Conservation (phyloP, 768 basidiomycete species). For the Auricularia sp. region DNA sequence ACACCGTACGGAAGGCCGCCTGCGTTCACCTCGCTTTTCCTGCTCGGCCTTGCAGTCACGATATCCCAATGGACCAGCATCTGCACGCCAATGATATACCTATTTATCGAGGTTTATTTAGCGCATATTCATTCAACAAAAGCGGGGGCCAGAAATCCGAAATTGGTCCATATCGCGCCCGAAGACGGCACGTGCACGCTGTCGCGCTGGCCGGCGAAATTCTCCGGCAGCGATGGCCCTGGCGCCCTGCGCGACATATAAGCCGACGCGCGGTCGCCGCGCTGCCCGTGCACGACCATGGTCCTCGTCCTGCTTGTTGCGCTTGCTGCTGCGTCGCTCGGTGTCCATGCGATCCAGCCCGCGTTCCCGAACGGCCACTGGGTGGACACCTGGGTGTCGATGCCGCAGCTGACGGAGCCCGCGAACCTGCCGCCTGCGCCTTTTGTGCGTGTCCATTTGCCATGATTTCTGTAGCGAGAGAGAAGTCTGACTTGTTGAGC, state of each 20-base stretch:
- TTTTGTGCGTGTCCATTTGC: constrained; percentile 7
- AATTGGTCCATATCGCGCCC: not conserved
- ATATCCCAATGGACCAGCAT: too few species aligned
- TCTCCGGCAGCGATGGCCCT: not conserved
- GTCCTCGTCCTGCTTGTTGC: not conserved
- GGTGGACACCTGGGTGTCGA: constrained; percentile 20
- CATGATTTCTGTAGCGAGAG: not conserved
- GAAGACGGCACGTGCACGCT: not conserved
- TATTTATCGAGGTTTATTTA: too few species aligned
- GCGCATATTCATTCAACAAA: not conserved
- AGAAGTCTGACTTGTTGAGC: not conserved
- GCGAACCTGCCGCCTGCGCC: constrained; percentile 20
- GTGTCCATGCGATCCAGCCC: not conserved
- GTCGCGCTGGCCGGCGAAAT: not conserved
- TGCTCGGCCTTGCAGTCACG: too few species aligned
- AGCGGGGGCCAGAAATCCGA: not conserved
- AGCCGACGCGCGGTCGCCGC: not conserved
- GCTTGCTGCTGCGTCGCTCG: not conserved
- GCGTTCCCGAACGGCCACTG: constrained; percentile 13
- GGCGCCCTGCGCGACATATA: not conserved
- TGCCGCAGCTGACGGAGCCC: constrained; percentile 23
- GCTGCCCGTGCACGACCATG: not conserved
- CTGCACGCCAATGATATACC: too few species aligned
- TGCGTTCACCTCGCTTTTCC: too few species aligned
- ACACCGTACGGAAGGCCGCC: too few species aligned